Conservation (phyloP, 2,329 filamentous ascomycete genomes). For the Leptographium wingfieldii region DNA sequence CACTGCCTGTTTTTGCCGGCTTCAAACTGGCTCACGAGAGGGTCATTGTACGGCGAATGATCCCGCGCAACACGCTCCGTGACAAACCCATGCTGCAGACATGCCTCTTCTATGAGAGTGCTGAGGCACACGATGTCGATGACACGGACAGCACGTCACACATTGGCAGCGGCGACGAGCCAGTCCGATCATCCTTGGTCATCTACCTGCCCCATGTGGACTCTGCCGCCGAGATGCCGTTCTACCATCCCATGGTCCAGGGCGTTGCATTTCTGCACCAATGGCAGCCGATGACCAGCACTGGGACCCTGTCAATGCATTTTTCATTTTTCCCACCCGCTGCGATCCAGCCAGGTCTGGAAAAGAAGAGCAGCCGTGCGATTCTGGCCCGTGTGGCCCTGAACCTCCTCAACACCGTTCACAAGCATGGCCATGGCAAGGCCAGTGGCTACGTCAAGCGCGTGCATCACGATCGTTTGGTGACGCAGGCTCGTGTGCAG, state of each 20-base stretch:
- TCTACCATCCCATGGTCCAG: constrained; percentile 72
- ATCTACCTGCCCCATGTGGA: constrained; percentile 66
- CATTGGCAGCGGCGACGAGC: not conserved
- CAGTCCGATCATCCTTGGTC: constrained; percentile 39
- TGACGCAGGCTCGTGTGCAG: constrained; percentile 67
- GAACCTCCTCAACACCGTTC: constrained; percentile 52
- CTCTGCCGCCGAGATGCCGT: constrained; percentile 54
- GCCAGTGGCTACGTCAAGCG: constrained; percentile 62
- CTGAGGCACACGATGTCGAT: constrained; percentile 3
- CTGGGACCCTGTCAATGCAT: constrained; percentile 45
- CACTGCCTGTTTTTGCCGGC: constrained; percentile 9
- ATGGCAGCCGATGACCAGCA: constrained; percentile 29
- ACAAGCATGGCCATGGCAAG: constrained; percentile 61
- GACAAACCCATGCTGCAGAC: constrained; percentile 72
- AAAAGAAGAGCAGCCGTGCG: constrained; percentile 16
- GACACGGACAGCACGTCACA: not conserved
- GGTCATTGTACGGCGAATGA: constrained; percentile 60
- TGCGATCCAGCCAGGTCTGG: not conserved
- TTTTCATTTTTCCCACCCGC: constrained; percentile 36
- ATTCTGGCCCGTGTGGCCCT: constrained; percentile 51
- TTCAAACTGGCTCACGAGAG: constrained; percentile 32
- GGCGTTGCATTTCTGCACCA: constrained; percentile 66
- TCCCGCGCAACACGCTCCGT: constrained; percentile 68
- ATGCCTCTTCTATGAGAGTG: constrained; percentile 52
- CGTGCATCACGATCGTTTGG: constrained; percentile 69